Percentiles rank a stretch among this genome's conserved stretches.
phyloP scores from a whole-genome alignment of 495 filamentous ascomycete species.

The Trichoderma virens region DNA sequence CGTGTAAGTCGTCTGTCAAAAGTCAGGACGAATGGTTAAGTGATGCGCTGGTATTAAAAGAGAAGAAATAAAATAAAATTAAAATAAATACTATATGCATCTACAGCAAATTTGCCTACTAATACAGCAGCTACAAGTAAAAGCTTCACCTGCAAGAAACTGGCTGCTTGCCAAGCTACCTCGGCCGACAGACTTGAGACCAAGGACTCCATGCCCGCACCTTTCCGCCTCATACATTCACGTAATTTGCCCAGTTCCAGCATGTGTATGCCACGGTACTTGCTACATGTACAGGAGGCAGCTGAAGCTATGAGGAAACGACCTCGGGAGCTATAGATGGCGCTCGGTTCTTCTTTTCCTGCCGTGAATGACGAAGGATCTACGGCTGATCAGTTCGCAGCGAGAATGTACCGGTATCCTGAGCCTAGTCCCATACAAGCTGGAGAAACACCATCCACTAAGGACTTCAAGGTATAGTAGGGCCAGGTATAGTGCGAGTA shows the following conservation, averaged over 20 bases:
- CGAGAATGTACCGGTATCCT: neutral
- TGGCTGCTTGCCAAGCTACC: neutral
- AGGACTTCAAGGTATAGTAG: neutral
- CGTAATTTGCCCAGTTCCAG: neutral
- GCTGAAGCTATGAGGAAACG: too few species aligned
- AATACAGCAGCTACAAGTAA: neutral
- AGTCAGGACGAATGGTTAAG: too few species aligned
- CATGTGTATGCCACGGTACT: too few species aligned
- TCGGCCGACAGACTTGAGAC: neutral
- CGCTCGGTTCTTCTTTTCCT: neutral
- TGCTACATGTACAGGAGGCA: neutral
- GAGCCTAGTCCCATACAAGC: too few species aligned
- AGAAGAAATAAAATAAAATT: too few species aligned
- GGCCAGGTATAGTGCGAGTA: neutral
- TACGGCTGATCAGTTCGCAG: neutral
- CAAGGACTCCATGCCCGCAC: neutral
- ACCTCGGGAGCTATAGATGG: too few species aligned
- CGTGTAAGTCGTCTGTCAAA: too few species aligned
- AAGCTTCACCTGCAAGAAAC: neutral
- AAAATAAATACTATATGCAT: too few species aligned
- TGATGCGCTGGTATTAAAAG: too few species aligned
- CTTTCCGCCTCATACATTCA: neutral
- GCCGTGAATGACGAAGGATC: neutral
- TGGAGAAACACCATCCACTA: neutral
- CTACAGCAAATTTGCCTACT: neutral